A percentile compares a stretch with the other conserved stretches of the same genome.
Evolutionary conservation across 305 asterid genomes (phyloP).

Genomic region (Andrographis paniculata): DNA sequence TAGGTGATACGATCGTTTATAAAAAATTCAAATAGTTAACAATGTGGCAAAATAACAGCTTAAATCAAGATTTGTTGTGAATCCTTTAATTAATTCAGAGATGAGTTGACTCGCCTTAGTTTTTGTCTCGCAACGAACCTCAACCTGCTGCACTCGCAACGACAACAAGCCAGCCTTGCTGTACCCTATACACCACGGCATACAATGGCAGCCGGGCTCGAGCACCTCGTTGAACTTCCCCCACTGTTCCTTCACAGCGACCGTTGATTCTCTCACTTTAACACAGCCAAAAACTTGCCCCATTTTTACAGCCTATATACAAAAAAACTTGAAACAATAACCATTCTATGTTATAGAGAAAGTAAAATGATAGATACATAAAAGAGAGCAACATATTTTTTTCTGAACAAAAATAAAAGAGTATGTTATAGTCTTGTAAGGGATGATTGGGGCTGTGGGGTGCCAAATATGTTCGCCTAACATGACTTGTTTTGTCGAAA

Average conservation of each 20-base stretch:
- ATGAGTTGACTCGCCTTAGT: constrained; percentile 15
- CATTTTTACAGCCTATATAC: constrained; percentile 10
- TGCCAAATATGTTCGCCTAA: too few relatives aligned
- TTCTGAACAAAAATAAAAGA: too few relatives aligned
- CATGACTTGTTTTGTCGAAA: too few relatives aligned
- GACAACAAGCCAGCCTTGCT: constrained; percentile 17
- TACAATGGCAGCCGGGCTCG: constrained; percentile 21
- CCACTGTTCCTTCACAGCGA: constrained; percentile 18
- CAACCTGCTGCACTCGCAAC: constrained; percentile 21
- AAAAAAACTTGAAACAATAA: not conserved
- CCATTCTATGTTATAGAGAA: too few relatives aligned
- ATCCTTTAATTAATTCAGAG: not conserved
- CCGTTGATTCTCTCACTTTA: constrained; percentile 18
- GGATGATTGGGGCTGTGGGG: too few relatives aligned
- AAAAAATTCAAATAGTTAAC: too few relatives aligned
- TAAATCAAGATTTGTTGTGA: not conserved
- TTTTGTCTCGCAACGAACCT: constrained; percentile 21
- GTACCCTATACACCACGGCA: constrained; percentile 21
- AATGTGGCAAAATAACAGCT: too few relatives aligned
- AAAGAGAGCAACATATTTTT: too few relatives aligned
- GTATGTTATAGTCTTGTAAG: too few relatives aligned
- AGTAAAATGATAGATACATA: too few relatives aligned
- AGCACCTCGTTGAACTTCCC: constrained; percentile 17
- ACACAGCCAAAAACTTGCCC: constrained; percentile 16
- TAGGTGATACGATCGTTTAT: too few relatives aligned